Evolutionary conservation across 257 asterid species (phyloP), one percentile per base, ranked within the genome.

Genomic region (Penstemon newberryi): DNA sequence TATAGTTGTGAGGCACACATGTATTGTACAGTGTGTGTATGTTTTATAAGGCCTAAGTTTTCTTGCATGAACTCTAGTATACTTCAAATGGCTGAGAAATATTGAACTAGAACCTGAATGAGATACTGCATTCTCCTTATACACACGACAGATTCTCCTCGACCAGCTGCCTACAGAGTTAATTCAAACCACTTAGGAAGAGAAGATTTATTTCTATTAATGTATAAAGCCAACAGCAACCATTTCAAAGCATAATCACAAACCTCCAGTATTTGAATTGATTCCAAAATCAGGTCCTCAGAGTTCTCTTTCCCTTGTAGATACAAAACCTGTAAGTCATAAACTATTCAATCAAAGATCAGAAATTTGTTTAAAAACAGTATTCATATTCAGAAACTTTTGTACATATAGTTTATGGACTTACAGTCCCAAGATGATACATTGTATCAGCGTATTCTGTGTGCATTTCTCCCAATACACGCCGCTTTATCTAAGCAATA

Each of bases 391-490:
- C 41, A 55, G 33, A n/a, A 62, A 47, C 36, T 7, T 15, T 1
- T 10, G 39, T 5, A 60, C 38, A 42, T 44, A 66, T 60, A 53
- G 42, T 63, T 61, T 72, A 25, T 60, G 81, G 71, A 74, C 84
- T 86, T 88, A 90, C 99, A 69, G 83, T 85, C 39, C 97, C 99
- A 56, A 93, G 96, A 78, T 85, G 89, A 79, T 85, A 88, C 94
- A 93, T 83, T 33, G 99, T 84, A 66, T 93, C 95, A 55, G 99
- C 99, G 79, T 93, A 90, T 75, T 93, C 99, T 3, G 81, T 63
- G 78, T 90, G 91, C 36, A 73, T 78, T 79, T 86, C 95, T 65
- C 99, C 99, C 75, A 93, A 63, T 73, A 83, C 89, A 55, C 92
- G 96, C 63, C 90, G 87, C 87, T 90, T 90, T 76, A 85, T 83